phyloP scores from a whole-genome alignment of 1,284 basidiomycete species.

The Singerocomus rubriflavus region DNA sequence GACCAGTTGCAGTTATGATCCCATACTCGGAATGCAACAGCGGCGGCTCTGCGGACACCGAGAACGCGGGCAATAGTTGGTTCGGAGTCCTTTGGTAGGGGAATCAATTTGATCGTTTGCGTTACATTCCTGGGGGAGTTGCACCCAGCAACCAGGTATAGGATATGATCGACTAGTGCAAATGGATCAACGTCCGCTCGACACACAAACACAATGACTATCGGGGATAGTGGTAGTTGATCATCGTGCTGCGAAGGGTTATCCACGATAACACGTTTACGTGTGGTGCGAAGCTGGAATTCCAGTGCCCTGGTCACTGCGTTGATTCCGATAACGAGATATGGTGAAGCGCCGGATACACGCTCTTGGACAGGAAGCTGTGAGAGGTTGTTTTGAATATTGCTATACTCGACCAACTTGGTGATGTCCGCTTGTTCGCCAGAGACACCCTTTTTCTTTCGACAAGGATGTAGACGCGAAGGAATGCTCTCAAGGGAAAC shows the following conservation, averaged over 20 bases:
- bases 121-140: constrained; percentile 46
- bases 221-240: constrained; percentile 24
- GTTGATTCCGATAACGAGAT: constrained; percentile 74
- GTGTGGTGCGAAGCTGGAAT: constrained; percentile 43
- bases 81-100: constrained; percentile 73
- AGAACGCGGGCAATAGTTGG: constrained; percentile 55
- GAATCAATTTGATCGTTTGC: constrained; percentile 53
- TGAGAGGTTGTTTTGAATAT: neutral
- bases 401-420: constrained; percentile 5
- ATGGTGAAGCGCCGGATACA: constrained; percentile 23
- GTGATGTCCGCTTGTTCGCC: neutral
- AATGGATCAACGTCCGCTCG: constrained; percentile 71
- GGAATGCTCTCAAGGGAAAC: constrained; percentile 39
- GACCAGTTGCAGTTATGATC: neutral
- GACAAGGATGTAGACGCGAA: constrained; percentile 9
- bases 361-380: constrained; percentile 2
- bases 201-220: constrained; percentile 64
- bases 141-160: constrained; percentile 67
- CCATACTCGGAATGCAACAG: constrained; percentile 58
- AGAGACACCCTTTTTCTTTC: constrained; percentile 5
- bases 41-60: constrained; percentile 69
- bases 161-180: constrained; percentile 66
- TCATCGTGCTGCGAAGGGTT: constrained; percentile 4
- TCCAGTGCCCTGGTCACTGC: constrained; percentile 77
- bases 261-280: constrained; percentile 24